A percentile compares a stretch with the other conserved stretches of the same genome.
Evolutionary conservation across 2,329 filamentous ascomycete species (phyloP).

Genomic region (Monilinia polystroma): DNA sequence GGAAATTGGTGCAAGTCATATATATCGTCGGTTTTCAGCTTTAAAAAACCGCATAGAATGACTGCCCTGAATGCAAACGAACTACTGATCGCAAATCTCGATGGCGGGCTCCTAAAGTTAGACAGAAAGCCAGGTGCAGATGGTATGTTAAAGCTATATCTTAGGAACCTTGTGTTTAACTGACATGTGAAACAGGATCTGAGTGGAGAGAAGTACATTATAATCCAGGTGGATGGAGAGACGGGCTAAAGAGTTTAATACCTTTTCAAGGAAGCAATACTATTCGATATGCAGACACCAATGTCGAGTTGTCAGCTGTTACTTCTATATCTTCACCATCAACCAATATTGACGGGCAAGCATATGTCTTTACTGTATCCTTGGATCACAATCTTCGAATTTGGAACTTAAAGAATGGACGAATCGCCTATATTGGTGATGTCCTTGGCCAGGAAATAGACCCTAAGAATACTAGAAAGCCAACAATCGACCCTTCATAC

Average conservation of each 20-base stretch:
- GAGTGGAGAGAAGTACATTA: conserved; percentile 72
- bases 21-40: conserved; percentile 68
- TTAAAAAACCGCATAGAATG: conserved; percentile 78
- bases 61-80: conserved; percentile 71
- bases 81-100: conserved; percentile 76
- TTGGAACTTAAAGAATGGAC: conserved; percentile 84
- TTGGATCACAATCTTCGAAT: conserved; percentile 85
- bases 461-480: conserved; percentile 67
- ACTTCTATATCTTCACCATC: conserved; percentile 58
- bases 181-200: conserved; percentile 33
- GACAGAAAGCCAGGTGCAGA: conserved; percentile 57
- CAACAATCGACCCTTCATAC: conserved; percentile 76
- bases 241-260: conserved; percentile 64
- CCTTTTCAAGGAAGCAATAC: conserved; percentile 65
- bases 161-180: not conserved
- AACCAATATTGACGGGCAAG: conserved; percentile 47
- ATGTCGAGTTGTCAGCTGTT: conserved; percentile 66
- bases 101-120: conserved; percentile 72
- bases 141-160: conserved; percentile 41
- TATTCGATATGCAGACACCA: conserved; percentile 60
- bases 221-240: conserved; percentile 70
- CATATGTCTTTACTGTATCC: conserved; percentile 74
- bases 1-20: conserved; percentile 74
- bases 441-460: conserved; percentile 67
- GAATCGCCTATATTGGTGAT: conserved; percentile 73